A percentile compares a stretch with the other conserved stretches of the same genome.
These are phyloP conservation scores for Ogataea corticis DNA, from an alignment of 805 yeast genomes.

Conservation along the genomic window DNA sequence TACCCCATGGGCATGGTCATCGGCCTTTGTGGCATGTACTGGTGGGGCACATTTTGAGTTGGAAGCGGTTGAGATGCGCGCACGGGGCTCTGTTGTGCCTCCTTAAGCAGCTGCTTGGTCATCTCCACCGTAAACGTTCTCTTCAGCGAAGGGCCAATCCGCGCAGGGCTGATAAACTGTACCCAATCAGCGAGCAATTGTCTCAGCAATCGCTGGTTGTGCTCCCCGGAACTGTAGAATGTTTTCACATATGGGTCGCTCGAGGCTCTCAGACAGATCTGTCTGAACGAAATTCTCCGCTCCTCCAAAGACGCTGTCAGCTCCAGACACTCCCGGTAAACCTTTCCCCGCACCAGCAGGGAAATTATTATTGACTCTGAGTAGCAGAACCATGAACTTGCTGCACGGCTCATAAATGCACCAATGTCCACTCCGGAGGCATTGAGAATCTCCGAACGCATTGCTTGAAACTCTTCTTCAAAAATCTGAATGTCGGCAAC, in stretches of 20 bases:
- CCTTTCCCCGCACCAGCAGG: constrained; percentile 11
- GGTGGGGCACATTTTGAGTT: no score
- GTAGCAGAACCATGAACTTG: neutral
- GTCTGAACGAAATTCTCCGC: neutral
- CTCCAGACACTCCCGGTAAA: constrained; percentile 9
- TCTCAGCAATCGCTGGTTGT: neutral
- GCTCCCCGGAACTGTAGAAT: constrained; percentile 1
- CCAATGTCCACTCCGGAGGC: neutral
- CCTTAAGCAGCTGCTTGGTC: neutral
- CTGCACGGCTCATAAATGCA: neutral
- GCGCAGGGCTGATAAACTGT: neutral
- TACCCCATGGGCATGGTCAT: no score
- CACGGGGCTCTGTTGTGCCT: neutral
- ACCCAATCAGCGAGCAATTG: constrained; percentile 5
- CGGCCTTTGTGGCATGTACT: no score
- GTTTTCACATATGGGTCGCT: constrained; percentile 2
- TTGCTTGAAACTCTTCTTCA: constrained; percentile 1
- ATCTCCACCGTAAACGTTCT: neutral
- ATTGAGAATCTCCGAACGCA: neutral
- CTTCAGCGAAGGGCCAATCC: neutral
- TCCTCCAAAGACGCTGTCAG: constrained; percentile 4
- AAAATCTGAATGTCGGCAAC: constrained; percentile 9
- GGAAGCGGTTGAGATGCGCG: no score
- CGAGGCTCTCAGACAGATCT: neutral
- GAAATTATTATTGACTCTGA: constrained; percentile 6